Base-by-base conservation (phyloP, 2,329 filamentous ascomycete genomes). In the Knoxdaviesia capensis region DNA sequence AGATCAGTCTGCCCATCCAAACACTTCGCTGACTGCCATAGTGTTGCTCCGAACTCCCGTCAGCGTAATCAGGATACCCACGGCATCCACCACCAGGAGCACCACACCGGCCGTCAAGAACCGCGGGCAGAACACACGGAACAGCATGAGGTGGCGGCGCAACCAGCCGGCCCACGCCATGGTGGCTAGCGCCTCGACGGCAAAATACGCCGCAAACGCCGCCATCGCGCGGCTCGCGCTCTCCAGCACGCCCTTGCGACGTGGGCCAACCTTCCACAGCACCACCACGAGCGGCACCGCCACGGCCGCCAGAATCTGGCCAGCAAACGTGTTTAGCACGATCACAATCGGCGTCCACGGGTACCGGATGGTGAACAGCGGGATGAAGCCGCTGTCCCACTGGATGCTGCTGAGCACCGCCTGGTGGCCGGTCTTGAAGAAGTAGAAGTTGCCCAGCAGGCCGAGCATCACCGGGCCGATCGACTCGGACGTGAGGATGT, bases 371-470 rank as follows among this genome's bases (percentile, higher is more conserved):
- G 73, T 74, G 45, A 79, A 75, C 6, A 96, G 69, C 0, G 88
- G 82, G 49, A 98, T 83, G 60, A 98, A 98, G 3, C 86, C 88
- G 20, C 75, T 74, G 61, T 98, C 90, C 90, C 90, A 98, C 55
- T 98, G 90, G 53, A 98, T 88, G 49, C 77, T 83, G 50, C 78
- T 72, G 29, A 94, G 70, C 0, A 77, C 80, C 8, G 88, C 88
- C 60, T 96, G 88, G 59, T 98, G 90, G 46, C 90, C 90, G 0
- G 90, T 98, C 56, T 93, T 94, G 74, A 98, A 98, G 65, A 78
- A 98, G 64, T 94, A 79, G 59, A 88, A 93, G 52, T 81, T 85
- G 45, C 87, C 90, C 1, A 98, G 73, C n/a, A 96, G 62, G 7
- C 77, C 88, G 30, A 96, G 71, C 47, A 92, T 69, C 35, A 90